A percentile compares a stretch with the other conserved stretches of the same genome.
phyloP scores from a whole-genome alignment of 805 yeast species.

The Wickerhamomyces sydowiorum region DNA sequence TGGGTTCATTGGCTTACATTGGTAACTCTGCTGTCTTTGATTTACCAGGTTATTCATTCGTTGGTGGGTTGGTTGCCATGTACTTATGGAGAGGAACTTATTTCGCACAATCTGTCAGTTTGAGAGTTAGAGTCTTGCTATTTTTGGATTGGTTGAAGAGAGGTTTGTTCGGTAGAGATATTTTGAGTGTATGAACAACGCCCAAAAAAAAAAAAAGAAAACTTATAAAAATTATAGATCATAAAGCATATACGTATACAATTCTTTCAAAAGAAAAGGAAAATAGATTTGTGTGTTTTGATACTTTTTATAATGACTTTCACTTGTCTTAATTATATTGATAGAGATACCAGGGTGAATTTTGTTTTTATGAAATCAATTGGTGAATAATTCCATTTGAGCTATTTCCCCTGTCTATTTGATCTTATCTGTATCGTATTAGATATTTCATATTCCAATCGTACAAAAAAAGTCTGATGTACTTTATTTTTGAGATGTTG shows the following conservation, averaged over 20 bases:
- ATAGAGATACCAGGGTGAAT: no score
- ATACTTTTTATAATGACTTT: no score
- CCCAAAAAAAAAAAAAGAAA: background rate
- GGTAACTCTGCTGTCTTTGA: conserved; percentile 71
- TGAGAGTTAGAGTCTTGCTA: conserved; percentile 56
- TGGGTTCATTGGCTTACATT: conserved; percentile 64
- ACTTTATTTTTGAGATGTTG: no score
- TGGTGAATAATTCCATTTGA: no score
- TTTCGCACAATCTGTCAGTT: conserved; percentile 61
- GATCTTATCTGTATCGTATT: no score
- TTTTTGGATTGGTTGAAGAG: conserved; percentile 67
- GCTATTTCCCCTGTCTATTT: no score
- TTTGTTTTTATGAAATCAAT: no score
- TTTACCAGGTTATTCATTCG: conserved; percentile 51
- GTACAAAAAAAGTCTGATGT: no score
- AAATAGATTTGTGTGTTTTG: no score
- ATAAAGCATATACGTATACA: background rate
- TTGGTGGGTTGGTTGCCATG: conserved; percentile 67
- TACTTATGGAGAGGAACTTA: conserved; percentile 69
- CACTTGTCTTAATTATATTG: no score
- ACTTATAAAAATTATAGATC: background rate
- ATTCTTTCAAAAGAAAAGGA: no score
- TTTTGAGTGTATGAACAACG: conserved; percentile 20
- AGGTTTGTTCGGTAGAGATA: conserved; percentile 49
- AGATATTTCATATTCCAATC: no score